These are phyloP conservation scores for Solanum gandarillasii DNA, from an alignment of 257 asterid species.

Conservation along the genomic window DNA sequence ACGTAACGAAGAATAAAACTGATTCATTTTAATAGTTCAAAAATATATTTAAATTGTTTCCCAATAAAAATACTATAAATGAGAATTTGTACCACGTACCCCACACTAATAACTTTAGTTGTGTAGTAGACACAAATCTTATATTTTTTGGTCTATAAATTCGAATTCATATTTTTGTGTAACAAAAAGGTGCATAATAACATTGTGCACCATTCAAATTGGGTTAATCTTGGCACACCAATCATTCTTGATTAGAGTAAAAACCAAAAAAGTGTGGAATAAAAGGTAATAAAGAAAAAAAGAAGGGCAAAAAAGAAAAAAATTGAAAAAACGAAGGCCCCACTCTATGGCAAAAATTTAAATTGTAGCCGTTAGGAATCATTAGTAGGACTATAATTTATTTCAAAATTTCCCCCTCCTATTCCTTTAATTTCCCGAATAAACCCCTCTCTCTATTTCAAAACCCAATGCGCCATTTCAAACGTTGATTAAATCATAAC, in stretches of 20 bases:
- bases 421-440: not conserved
- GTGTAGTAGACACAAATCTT: not conserved
- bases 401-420: slow-evolving; percentile 1
- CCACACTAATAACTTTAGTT: too few relatives aligned
- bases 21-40: too few relatives aligned
- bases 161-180: not conserved
- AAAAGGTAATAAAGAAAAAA: not conserved
- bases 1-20: too few relatives aligned
- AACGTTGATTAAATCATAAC: slow-evolving; percentile 26
- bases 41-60: too few relatives aligned
- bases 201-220: not conserved
- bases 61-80: too few relatives aligned
- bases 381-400: not conserved
- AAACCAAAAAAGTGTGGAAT: not conserved
- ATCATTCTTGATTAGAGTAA: not conserved
- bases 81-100: not conserved
- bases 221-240: not conserved
- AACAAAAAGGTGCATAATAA: not conserved
- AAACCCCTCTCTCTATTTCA: slow-evolving; percentile 23
- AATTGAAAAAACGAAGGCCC: not conserved
- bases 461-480: slow-evolving; percentile 25
- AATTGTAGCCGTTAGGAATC: slow-evolving; percentile 39
- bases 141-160: not conserved
- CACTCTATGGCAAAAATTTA: slow-evolving; percentile 23
- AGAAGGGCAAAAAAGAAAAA: not conserved